These are phyloP conservation scores for Erodium chrysanthum DNA, from an alignment of 441 rosid species.

Conservation along the genomic window DNA sequence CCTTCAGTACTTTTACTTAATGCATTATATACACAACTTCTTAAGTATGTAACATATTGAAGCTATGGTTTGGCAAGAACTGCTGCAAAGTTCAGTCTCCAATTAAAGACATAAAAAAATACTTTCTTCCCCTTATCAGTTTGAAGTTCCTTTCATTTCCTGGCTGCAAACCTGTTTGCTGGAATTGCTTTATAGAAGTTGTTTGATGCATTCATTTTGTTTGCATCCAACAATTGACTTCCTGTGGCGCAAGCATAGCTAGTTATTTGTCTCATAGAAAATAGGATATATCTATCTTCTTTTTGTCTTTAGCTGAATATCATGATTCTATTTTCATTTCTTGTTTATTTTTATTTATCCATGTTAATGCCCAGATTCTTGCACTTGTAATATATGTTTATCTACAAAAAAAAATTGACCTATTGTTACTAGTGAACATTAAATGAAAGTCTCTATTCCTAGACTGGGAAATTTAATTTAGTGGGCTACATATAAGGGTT, in stretches of 20 bases:
- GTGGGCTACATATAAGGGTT: too few species aligned
- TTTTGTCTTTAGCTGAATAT: background rate
- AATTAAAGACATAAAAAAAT: background rate
- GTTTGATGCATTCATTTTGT: background rate
- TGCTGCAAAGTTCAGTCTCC: slow-evolving; percentile 1
- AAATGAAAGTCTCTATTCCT: background rate
- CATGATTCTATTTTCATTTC: background rate
- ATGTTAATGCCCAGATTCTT: background rate
- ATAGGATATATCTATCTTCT: background rate
- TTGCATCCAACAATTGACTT: background rate
- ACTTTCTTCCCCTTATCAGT: background rate
- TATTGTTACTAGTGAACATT: background rate
- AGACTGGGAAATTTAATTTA: too few species aligned
- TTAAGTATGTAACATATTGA: background rate
- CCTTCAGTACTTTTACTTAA: background rate
- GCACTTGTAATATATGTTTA: background rate
- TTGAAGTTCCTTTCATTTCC: background rate
- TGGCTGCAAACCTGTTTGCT: background rate
- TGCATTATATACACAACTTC: background rate
- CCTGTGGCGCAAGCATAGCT: background rate
- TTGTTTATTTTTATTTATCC: background rate
- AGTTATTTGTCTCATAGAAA: background rate
- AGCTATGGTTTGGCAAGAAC: slow-evolving; percentile 6
- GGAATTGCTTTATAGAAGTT: background rate
- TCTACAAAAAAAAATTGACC: background rate